phyloP scores from a whole-genome alignment of 257 asterid species.

The Ilex aquifolium region DNA sequence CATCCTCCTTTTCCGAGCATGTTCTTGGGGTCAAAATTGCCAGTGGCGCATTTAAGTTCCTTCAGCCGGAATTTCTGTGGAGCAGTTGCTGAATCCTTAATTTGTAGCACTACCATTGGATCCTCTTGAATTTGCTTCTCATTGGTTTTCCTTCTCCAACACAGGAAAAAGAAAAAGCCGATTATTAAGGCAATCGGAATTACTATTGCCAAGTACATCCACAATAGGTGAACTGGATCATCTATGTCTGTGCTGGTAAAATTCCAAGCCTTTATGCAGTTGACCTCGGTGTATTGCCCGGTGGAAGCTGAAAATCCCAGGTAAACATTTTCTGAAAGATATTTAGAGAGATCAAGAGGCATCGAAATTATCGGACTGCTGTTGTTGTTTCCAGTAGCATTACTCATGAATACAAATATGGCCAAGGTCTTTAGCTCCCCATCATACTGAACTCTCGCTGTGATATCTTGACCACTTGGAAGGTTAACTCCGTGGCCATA shows the following conservation, averaged over 20 bases:
- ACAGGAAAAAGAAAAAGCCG: neutral
- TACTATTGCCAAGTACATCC: slow-evolving; percentile 5
- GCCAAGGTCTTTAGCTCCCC: slow-evolving; percentile 7
- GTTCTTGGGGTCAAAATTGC: slow-evolving; percentile 7
- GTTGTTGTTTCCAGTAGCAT: neutral
- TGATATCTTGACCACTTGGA: slow-evolving; percentile 10
- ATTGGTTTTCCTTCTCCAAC: neutral
- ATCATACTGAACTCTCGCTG: slow-evolving; percentile 10
- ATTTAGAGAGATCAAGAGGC: slow-evolving; percentile 5
- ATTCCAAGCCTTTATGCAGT: slow-evolving; percentile 17
- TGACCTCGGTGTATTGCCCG: slow-evolving; percentile 9
- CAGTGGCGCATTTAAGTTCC: slow-evolving; percentile 12
- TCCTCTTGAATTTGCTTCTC: neutral
- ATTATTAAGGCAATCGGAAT: neutral
- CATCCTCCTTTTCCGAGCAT: slow-evolving; percentile 20
- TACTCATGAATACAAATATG: slow-evolving; percentile 7
- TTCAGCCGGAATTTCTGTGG: slow-evolving; percentile 13
- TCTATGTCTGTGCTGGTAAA: slow-evolving; percentile 10
- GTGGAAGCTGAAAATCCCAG: slow-evolving; percentile 21
- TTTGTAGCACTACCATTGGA: neutral
- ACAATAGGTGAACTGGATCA: neutral
- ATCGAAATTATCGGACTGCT: slow-evolving; percentile 8
- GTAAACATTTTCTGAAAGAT: slow-evolving; percentile 7
- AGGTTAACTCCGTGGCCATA: slow-evolving; percentile 2
- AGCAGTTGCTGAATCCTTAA: slow-evolving; percentile 9